Percentiles rank a stretch among this genome's conserved stretches.
Conservation (phyloP, 805 yeast genomes). For the Yueomyces sp. region DNA sequence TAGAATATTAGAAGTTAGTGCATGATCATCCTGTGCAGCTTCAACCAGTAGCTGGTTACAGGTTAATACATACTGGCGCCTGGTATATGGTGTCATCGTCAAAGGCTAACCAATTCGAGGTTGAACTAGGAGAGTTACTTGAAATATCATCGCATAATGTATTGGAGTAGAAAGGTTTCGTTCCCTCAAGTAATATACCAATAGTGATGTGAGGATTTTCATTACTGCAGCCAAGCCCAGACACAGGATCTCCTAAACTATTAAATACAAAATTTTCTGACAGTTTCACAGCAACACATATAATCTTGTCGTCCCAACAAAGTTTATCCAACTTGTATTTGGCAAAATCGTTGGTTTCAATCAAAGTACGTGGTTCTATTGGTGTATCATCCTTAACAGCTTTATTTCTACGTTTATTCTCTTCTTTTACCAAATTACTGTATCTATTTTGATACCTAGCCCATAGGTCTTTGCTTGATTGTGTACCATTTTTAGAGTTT, state of each 20-base stretch:
- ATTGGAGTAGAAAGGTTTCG: slow-evolving; percentile 44
- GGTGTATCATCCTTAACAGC: slow-evolving; percentile 2
- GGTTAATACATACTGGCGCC: slow-evolving; percentile 10
- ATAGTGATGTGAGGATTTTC: slow-evolving; percentile 57
- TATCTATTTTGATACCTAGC: slow-evolving; percentile 13
- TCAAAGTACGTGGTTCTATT: slow-evolving; percentile 3
- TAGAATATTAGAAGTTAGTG: too few relatives aligned
- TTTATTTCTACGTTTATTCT: background rate
- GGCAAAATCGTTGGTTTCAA: slow-evolving; percentile 19
- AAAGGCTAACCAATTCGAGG: slow-evolving; percentile 4
- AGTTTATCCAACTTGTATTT: slow-evolving; percentile 31
- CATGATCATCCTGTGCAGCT: too few relatives aligned
- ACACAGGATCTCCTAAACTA: slow-evolving; percentile 4
- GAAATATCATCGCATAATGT: slow-evolving; percentile 16
- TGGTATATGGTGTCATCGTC: slow-evolving; percentile 3
- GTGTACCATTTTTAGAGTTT: slow-evolving; percentile 21
- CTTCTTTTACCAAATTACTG: slow-evolving; percentile 1
- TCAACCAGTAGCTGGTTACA: slow-evolving; percentile 1
- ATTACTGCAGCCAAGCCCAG: slow-evolving; percentile 26
- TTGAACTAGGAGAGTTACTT: slow-evolving; percentile 1
- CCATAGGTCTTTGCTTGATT: slow-evolving; percentile 17
- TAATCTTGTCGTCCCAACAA: slow-evolving; percentile 36
- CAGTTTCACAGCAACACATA: slow-evolving; percentile 39
- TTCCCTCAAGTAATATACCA: slow-evolving; percentile 37
- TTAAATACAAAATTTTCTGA: slow-evolving; percentile 4